Evolutionary conservation across 129 eudicot species (phyloP).

Genomic region (Arctium lappa): DNA sequence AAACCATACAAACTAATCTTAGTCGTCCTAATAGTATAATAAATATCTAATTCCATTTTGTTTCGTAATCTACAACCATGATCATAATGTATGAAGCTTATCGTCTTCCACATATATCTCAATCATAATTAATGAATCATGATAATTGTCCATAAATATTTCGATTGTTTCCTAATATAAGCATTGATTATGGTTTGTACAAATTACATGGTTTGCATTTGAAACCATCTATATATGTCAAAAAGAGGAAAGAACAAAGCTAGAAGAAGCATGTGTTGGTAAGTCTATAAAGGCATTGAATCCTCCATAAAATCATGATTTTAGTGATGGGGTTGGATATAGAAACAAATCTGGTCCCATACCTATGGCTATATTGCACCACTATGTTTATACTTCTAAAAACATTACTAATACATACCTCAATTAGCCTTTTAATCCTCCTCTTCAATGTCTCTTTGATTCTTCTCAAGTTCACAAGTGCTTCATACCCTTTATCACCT

Average conservation of each 20-base stretch:
- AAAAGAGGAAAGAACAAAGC: constrained; percentile 17
- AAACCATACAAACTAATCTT: no score
- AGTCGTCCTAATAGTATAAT: no score
- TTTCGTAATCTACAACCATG: no score
- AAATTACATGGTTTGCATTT: no score
- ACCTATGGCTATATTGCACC: constrained; percentile 15
- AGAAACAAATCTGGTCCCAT: constrained; percentile 28
- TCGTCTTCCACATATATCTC: no score
- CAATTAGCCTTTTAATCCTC: constrained; percentile 19
- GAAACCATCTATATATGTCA: neutral
- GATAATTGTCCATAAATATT: no score
- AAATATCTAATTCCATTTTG: no score
- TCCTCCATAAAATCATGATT: neutral
- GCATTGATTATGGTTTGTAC: no score
- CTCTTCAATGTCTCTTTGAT: constrained; percentile 24
- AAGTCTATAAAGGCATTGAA: constrained; percentile 8
- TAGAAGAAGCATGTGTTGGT: constrained; percentile 15
- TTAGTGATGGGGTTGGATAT: constrained; percentile 24
- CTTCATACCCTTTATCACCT: constrained; percentile 18
- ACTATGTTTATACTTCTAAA: constrained; percentile 11
- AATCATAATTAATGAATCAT: no score
- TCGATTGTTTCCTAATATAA: no score
- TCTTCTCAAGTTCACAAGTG: constrained; percentile 10
- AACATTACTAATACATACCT: constrained; percentile 15
- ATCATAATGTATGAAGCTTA: no score